Evolutionary conservation across 306 rosid species (phyloP), one percentile per base, ranked within the genome.

Genomic region (Cucurbita maxima): DNA sequence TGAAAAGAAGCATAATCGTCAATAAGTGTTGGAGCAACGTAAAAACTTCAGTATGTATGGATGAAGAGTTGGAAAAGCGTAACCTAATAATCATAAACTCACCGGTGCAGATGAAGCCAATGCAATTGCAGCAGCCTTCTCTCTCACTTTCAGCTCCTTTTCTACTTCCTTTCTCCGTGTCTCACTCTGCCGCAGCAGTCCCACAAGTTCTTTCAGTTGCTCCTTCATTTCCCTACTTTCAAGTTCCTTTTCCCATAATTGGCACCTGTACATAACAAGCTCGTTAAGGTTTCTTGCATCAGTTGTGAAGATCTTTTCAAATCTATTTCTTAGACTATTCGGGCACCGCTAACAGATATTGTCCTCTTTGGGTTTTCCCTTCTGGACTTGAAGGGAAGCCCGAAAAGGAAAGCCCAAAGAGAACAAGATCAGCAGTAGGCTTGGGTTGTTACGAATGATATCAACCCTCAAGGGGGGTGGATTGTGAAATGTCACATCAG

Each of bases 151-250:
- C 18, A 89, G 88, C 79, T 95, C 99, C 80, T 91, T 91, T 85
- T 95, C 99, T 67, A 82, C 84, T 83, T 95, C 99, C 86, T 88
- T 95, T 83, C 93, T 88, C 68, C 90, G 84, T 76, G 87, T 82
- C 85, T 95, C 99, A 80, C 99, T 95, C 83, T 95, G 99, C 75
- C 99, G 85, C 84, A 91, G 75, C 70, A 95, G 86, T 44, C 96
- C 90, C 5, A 95, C 97, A 3, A 95, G 96, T 82, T 95, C 99
- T 82, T 87, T 95, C 59, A 95, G 91, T 82, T 95, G 99, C 83
- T 95, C 99, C 79, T 95, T 87, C 92, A 95, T 95, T 88, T 95
- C 99, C 89, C 87, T 89, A 69, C 83, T 82, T 87, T 95, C 99
- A 73, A 83, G 80, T 56, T 91, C 99, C 78, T 88, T 89, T 86